Conservation (phyloP, 148 eudicot genomes). For the Rheum nobile region DNA sequence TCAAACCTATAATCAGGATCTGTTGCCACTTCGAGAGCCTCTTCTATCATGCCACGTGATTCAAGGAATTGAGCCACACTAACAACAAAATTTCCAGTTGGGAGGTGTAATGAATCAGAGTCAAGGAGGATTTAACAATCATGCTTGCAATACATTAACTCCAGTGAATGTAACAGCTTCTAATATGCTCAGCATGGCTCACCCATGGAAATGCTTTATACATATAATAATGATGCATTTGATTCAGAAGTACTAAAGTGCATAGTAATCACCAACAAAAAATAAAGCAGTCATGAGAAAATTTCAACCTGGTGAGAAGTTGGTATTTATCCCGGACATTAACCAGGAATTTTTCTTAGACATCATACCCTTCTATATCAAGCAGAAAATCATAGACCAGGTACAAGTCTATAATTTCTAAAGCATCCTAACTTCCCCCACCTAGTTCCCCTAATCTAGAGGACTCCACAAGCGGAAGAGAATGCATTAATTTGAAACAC, state of each 20-base stretch:
- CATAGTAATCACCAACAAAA: background rate
- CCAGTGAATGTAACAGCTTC: background rate
- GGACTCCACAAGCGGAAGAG: background rate
- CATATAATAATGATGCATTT: background rate
- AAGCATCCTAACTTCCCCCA: background rate
- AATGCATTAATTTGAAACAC: conserved; percentile 2
- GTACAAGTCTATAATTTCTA: background rate
- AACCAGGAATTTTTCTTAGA: background rate
- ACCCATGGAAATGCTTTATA: background rate
- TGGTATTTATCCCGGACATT: background rate
- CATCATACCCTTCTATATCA: background rate
- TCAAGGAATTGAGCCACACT: conserved; percentile 97
- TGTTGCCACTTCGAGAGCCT: conserved; percentile 95
- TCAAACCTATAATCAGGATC: conserved; percentile 99
- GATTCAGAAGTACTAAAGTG: background rate
- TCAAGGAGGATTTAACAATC: background rate
- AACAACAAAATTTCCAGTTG: conserved; percentile 52
- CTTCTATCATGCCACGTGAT: conserved; percentile 86
- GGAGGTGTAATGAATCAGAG: conserved; percentile 22
- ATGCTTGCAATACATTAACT: background rate
- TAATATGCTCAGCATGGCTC: background rate
- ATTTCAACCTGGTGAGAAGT: background rate
- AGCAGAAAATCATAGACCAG: conserved; percentile 1
- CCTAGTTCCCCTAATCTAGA: background rate
- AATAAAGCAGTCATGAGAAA: background rate